Conservation (phyloP, 306 rosid genomes). For the Corylus avellana region DNA sequence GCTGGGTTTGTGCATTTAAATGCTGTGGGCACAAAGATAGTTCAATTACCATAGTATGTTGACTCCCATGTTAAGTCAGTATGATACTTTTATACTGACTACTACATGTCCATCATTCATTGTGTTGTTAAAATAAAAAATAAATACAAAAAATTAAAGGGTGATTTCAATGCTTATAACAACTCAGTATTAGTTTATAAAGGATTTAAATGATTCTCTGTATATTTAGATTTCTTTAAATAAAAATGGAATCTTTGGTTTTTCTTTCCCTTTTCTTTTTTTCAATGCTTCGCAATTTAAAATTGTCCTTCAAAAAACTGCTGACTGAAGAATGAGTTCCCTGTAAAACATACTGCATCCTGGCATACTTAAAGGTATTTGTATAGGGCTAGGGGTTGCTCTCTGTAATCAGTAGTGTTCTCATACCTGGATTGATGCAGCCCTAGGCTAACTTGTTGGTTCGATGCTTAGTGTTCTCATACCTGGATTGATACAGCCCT, state of each 20-base stretch:
- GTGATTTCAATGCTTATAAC: neutral
- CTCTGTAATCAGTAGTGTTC: neutral
- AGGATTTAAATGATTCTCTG: neutral
- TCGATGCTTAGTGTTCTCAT: neutral
- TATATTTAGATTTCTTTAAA: neutral
- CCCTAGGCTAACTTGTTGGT: neutral
- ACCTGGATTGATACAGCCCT: neutral
- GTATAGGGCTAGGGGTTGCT: neutral
- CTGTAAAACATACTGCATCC: neutral
- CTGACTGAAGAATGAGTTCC: neutral
- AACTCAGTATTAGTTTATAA: neutral
- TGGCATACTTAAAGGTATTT: neutral
- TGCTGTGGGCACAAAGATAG: neutral
- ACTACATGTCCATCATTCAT: neutral
- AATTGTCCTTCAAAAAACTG: neutral
- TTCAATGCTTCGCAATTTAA: neutral
- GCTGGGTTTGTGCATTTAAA: neutral
- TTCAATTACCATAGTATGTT: neutral
- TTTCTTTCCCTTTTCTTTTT: neutral
- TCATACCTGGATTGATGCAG: neutral
- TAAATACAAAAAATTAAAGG: neutral
- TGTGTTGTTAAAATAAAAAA: neutral
- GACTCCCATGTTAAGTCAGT: neutral
- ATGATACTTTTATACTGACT: neutral
- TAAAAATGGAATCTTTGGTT: neutral